phyloP scores from a whole-genome alignment of 2,329 filamentous ascomycete species.

The Scytalidium lignicola region DNA sequence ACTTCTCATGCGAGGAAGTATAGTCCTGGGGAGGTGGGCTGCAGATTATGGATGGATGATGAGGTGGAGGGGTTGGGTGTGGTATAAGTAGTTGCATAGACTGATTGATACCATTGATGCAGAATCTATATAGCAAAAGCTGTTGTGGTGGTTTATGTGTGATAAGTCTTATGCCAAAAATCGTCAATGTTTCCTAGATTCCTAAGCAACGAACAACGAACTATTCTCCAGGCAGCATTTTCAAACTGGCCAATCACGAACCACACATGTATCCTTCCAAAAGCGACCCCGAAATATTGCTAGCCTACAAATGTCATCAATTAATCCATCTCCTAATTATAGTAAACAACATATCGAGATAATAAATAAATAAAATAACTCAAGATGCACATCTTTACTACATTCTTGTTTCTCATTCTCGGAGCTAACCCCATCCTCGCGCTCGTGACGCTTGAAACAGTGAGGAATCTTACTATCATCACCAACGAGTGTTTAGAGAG shows the following conservation, averaged over 20 bases:
- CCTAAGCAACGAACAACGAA: too few species aligned
- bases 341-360: too few species aligned
- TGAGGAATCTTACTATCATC: constrained; percentile 14
- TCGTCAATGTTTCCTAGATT: too few species aligned
- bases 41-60: neutral
- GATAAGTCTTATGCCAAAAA: too few species aligned
- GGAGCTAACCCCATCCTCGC: constrained; percentile 1
- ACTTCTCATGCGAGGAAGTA: neutral
- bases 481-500: constrained; percentile 11
- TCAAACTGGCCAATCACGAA: neutral
- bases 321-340: too few species aligned
- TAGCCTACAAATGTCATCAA: too few species aligned
- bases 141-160: neutral
- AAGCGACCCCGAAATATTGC: too few species aligned
- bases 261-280: neutral
- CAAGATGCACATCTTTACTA: neutral
- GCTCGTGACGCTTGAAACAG: constrained; percentile 15
- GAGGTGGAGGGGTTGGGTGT: neutral
- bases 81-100: neutral
- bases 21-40: neutral
- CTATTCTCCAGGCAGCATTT: neutral
- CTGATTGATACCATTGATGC: neutral
- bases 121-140: neutral
- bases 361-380: neutral
- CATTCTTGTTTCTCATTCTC: neutral